Base-by-base conservation (phyloP, 768 basidiomycete genomes). In the Trametes cingulata region DNA sequence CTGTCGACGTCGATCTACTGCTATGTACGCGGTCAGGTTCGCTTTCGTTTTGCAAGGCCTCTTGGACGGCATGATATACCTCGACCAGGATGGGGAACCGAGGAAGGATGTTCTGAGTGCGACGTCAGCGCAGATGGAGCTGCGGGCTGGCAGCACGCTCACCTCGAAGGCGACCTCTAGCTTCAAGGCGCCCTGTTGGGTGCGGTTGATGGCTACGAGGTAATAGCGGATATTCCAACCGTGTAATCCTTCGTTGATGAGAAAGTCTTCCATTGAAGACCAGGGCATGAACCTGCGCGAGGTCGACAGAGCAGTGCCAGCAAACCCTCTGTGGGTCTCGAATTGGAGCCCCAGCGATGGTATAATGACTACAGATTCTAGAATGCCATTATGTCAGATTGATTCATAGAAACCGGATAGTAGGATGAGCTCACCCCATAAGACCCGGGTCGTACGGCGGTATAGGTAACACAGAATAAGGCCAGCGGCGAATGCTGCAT, bases 211-310 rank as follows among this genome's bases (percentile, higher is more conserved):
- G 24, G 77, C 79, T 14, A 80, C 85, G 9, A 91, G 74, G 67
- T 88, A 91, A 67, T 84, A 90, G 15, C 83, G 79, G 20, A 91
- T 79, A 70, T 88, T 77, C 90, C 90, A 93, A 47, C 88, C 72
- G 12, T 73, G 77, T 15, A 92, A 70, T 1, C 85, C 90, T 70
- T 93, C 91, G 65, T 91, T 87, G 54, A 93, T 86, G 27, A 91
- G 65, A 43, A 88, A 75, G 57, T 90, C 88, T 52, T 80, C 77
- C 19, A 92, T 71, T 1, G 69, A 64, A 0, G 76, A 69, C 27
- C 80, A 69, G 7, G 87, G 85, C 62, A 92, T 83, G 70, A 93
- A 91, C 4, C 71, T 81, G 50, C 82, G 79, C 4, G 74, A 69
- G 7, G 61, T 69, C 46, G 61, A 70, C 15, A 76, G 58, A 15